Evolutionary conservation across 805 yeast species (phyloP), one percentile per base, ranked within the genome.

Genomic region (Komagataella phaffii): DNA sequence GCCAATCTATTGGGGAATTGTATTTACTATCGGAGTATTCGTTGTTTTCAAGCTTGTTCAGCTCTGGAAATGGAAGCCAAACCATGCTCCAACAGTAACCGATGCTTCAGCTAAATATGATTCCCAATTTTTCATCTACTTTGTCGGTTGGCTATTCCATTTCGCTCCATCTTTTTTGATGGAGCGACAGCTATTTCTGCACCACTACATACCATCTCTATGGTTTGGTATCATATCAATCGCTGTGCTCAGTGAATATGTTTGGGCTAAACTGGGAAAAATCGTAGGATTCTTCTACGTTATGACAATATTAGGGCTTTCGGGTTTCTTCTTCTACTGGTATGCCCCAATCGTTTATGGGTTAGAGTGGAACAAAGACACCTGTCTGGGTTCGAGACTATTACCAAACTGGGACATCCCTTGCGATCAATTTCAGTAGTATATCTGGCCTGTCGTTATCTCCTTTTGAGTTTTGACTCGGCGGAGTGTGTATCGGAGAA

Each of bases 141-240:
- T 75, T 17, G 53, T 77, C 2, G 93, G 88, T 1, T 88, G 89
- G 86, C 69, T 63, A 50, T 43, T 83, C 44, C 95, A 88, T 65
- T 83, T 77, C 62, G 63, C 74, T 51, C 95, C 95, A 57, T 85
- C 87, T 51, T 83, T 78, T 68, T 70, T 90, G 53, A 90, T 90
- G 98, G 89, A 82, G 21, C 81, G 98, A 70, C 97, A 90, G 70
- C 68, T 90, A 68, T 90, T 91, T 72, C 72, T 90, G 64, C 98
- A 90, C 67, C 98, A 90, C 67, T 91, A 91, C 66, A 70, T 93
- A 58, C 97, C 96, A 52, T 88, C 98, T 1, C 77, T 88, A 51
- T 93, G 88, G 70, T 93, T 93, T 67, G 71, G 63, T 12, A 61
- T 67, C n/a, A 55, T 70, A 55, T 59, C 68, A 52, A 50, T 68